Evolutionary conservation across 2,329 filamentous ascomycete genomes (phyloP).

Genomic region (Cordyceps sp.): DNA sequence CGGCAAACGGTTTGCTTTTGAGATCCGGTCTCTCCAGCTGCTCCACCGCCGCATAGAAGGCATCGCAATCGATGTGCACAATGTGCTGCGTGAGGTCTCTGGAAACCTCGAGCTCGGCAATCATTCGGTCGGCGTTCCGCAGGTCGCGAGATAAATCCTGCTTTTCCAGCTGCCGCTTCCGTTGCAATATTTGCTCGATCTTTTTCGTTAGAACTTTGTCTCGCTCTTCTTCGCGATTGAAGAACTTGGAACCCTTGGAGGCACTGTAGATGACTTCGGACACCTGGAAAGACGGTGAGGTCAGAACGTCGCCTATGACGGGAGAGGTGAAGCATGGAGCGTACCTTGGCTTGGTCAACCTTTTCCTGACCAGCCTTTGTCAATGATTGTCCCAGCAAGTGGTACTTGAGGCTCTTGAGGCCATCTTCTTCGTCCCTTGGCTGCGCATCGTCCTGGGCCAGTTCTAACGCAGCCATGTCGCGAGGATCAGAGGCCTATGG

Average conservation of each 20-base stretch:
- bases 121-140: slow-evolving; percentile 63
- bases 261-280: slow-evolving; percentile 95
- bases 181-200: slow-evolving; percentile 62
- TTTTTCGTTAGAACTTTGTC: slow-evolving; percentile 75
- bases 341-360: slow-evolving; percentile 77
- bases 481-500: no score
- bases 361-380: slow-evolving; percentile 86
- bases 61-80: slow-evolving; percentile 91
- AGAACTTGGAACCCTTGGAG: slow-evolving; percentile 92
- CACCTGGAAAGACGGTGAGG: slow-evolving; percentile 34
- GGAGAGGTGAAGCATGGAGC: background rate
- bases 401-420: slow-evolving; percentile 61
- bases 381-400: slow-evolving; percentile 74
- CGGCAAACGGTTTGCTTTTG: slow-evolving; percentile 75
- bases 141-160: slow-evolving; percentile 58
- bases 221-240: slow-evolving; percentile 72
- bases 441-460: background rate
- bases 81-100: slow-evolving; percentile 73
- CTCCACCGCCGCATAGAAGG: slow-evolving; percentile 93
- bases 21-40: slow-evolving; percentile 71
- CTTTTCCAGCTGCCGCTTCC: slow-evolving; percentile 59
- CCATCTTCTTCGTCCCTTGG: slow-evolving; percentile 18
- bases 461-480: background rate
- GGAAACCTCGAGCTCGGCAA: slow-evolving; percentile 60
- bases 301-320: background rate